phyloP scores from a whole-genome alignment of 1,284 basidiomycete genomes.

The Acaromyces ingoldii region DNA sequence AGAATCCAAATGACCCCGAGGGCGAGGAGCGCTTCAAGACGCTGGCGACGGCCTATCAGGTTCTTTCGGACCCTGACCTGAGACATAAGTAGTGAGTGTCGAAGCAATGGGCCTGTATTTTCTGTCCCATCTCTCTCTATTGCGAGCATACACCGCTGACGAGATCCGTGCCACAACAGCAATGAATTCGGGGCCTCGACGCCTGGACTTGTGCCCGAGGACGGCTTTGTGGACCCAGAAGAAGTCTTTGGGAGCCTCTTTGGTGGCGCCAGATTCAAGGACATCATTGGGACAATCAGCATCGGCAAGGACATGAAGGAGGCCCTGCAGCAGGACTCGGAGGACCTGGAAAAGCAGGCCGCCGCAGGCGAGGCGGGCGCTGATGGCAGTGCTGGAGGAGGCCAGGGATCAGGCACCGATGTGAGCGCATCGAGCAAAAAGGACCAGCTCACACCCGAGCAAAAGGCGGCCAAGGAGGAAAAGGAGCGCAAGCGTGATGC shows the following conservation, averaged over 20 bases:
- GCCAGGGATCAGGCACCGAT: conserved; percentile 14
- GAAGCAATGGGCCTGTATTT: too few relatives aligned
- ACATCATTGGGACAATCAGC: conserved; percentile 76
- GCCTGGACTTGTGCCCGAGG: conserved; percentile 43
- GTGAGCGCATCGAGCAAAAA: too few relatives aligned
- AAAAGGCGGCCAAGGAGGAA: conserved; percentile 72
- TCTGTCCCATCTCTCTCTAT: too few relatives aligned
- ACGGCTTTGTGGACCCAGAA: conserved; percentile 63
- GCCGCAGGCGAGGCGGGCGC: conserved; percentile 8
- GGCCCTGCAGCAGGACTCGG: conserved; percentile 85
- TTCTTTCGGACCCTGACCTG: conserved; percentile 73
- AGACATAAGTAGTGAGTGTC: conserved; percentile 67
- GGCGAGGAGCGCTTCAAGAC: conserved; percentile 70
- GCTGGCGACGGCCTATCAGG: conserved; percentile 59
- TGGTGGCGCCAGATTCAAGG: conserved; percentile 71
- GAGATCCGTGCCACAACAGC: conserved; percentile 16
- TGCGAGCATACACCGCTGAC: neutral
- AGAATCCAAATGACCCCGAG: conserved; percentile 86
- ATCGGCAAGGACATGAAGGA: conserved; percentile 95
- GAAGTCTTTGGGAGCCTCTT: conserved; percentile 67
- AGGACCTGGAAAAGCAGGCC: conserved; percentile 54
- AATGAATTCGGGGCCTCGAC: conserved; percentile 65
- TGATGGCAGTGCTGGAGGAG: conserved; percentile 7
- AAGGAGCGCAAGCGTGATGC: conserved; percentile 59
- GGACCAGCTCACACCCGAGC: conserved; percentile 68